These are phyloP conservation scores for Somion occarium DNA, from an alignment of 1,284 basidiomycete genomes.

Conservation along the genomic window DNA sequence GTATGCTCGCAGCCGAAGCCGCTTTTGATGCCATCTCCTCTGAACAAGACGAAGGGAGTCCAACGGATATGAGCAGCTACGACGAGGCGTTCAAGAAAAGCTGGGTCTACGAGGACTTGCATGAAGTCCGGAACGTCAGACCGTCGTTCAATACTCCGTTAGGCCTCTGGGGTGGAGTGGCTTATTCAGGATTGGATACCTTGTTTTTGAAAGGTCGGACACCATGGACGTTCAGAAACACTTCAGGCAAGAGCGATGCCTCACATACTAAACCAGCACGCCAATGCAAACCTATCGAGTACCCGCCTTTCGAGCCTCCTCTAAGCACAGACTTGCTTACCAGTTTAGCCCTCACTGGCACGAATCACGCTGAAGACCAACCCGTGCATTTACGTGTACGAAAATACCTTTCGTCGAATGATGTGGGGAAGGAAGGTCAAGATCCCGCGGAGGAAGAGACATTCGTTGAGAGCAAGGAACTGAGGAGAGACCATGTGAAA, in stretches of 20 bases:
- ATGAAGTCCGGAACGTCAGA: conserved; percentile 90
- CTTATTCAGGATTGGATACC: conserved; percentile 89
- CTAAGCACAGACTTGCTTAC: conserved; percentile 95
- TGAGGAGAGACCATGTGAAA: conserved; percentile 62
- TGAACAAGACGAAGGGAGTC: conserved; percentile 23
- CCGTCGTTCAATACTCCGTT: conserved; percentile 87
- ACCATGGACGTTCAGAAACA: conserved; percentile 89
- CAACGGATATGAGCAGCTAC: conserved; percentile 76
- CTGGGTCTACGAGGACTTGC: conserved; percentile 87
- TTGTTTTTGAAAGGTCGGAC: conserved; percentile 82
- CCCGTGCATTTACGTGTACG: conserved; percentile 82
- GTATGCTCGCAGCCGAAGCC: conserved; percentile 93
- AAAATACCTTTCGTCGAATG: conserved; percentile 35
- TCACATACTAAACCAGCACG: conserved; percentile 67
- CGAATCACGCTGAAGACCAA: conserved; percentile 97
- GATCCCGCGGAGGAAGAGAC: conserved; percentile 25
- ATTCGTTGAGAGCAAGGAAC: conserved; percentile 25
- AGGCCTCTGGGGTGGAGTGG: conserved; percentile 86
- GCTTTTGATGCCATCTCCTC: conserved; percentile 62
- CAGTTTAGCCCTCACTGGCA: conserved; percentile 87
- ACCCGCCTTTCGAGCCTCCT: conserved; percentile 88
- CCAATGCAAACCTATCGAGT: conserved; percentile 79
- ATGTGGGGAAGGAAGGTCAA: conserved; percentile 45
- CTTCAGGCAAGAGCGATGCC: conserved; percentile 59
- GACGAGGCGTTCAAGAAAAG: conserved; percentile 71